Base-by-base conservation (phyloP, 1,284 basidiomycete species). In the Sporisorium exsertum region DNA sequence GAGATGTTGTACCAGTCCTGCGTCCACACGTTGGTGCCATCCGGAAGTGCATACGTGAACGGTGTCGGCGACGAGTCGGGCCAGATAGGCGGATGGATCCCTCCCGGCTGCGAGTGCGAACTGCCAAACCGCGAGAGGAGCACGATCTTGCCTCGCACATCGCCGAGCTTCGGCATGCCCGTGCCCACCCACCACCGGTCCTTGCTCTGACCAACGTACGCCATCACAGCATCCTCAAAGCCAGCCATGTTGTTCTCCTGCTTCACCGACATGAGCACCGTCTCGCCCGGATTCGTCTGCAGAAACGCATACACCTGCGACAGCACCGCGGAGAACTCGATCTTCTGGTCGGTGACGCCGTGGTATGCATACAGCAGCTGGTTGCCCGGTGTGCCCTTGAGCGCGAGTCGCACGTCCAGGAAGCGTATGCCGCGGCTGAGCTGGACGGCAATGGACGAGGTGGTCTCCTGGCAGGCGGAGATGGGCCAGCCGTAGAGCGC, bases 1-100 rank as follows among this genome's bases (percentile, higher is more conserved):
- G 55, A 51, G 27, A 81, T 78, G 45, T 77, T 63, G 66, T 79
- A 79, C 72, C 79, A 79, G 47, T 81, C 79, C 37, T 82, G 80
- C 6, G 78, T 78, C 24, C 24, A n/a, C 0, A 78, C 73, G 1
- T 6, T 57, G 1, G 54, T 43, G 1, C 37, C n/a, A 15, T 68
- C 55, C 0, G 78, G 76, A 0, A 81, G 35, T 1, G 37, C 46
- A 59, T 77, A 80, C 5, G 7, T 9, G 56, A 79, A 79, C 18
- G 58, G 46, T 2, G 47, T 52, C 0, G 57, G 26, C 0, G 55
- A 60, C 15, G 57, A 65, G 56, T 82, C 69, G 1, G 80, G 79
- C 80, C 80, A 82, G 29, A 78, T 81, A 10, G 71, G 64, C 1
- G 80, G 72, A 46, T 80, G 80, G 12, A 82, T 75, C 3, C 80